Evolutionary conservation across 2,329 filamentous ascomycete genomes (phyloP), one percentile per base, ranked within the genome.

Genomic region (Diaporthe vexans): DNA sequence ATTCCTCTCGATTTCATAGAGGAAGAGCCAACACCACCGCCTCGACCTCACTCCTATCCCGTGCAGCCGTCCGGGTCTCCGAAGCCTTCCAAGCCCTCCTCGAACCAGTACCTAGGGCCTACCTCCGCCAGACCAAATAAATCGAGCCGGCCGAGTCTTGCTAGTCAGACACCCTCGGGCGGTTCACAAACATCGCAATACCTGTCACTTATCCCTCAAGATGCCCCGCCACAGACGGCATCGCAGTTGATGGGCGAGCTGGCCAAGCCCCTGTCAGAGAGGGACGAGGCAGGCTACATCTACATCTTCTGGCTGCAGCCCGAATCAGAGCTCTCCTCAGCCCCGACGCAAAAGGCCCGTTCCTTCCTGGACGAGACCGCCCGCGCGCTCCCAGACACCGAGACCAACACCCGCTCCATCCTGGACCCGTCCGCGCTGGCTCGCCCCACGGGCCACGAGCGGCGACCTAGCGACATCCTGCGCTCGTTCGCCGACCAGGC

Each of bases 231-330:
- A 1, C 86, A 93, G 78, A 93, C 91, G 0, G 88, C 94, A 0
- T 93, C 94, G 0, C 85, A 88, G 7, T 87, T 98, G 4, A 88
- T 96, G 75, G 87, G 92, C 3, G 95, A 98, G 82, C 88, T 98
- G 13, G 90, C 87, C 83, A 81, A 97, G 89, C 86, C 95, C 1
- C 90, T 95, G 59, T 95, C 94, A 0, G 86, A 90, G 29, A 86
- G 88, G 71, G 94, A 97, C 77, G 94, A 97, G 78, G 87, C 93
- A 17, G 97, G 97, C 51, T 99, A 97, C 85, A 98, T 99, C 78
- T 99, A 99, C 88, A 97, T 99, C 83, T 99, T 98, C 88, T 98
- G 96, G 95, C 88, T 98, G 29, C 98, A 95, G 0, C 92, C 95
- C 43, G 87, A 89, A 48, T 88, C 88, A 2, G 84, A 90, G 10